These are phyloP conservation scores for Cytospora piceae DNA, from an alignment of 2,329 filamentous ascomycete species.

Conservation along the genomic window DNA sequence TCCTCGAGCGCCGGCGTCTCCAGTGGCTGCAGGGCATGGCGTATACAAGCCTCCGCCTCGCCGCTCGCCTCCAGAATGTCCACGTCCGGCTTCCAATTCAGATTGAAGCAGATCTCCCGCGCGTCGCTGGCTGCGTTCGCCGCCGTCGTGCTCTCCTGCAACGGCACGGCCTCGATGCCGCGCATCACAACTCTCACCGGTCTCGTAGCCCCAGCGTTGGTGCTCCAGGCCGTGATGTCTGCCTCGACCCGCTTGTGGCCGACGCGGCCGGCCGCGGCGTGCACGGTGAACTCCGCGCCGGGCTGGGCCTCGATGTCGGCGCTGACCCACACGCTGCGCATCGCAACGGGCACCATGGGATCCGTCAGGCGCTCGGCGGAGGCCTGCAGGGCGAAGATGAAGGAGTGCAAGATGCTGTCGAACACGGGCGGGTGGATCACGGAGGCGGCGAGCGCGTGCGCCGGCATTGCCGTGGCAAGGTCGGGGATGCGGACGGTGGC, in stretches of 20 bases:
- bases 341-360: conserved; percentile 27
- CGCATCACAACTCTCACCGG: conserved; percentile 16
- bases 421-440: conserved; percentile 23
- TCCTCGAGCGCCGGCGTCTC: conserved; percentile 17
- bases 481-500: conserved; percentile 22
- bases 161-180: conserved; percentile 24
- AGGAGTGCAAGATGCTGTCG: conserved; percentile 28
- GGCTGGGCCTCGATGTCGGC: conserved; percentile 22
- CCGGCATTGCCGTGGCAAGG: conserved; percentile 17
- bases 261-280: conserved; percentile 16
- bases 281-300: conserved; percentile 23
- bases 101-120: conserved; percentile 23
- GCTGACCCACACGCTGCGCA: conserved; percentile 27
- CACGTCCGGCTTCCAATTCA: conserved; percentile 25
- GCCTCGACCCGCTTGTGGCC: conserved; percentile 27
- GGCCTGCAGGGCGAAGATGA: conserved; percentile 25
- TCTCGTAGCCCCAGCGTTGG: neutral
- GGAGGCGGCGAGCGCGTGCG: conserved; percentile 13
- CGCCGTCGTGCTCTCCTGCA: conserved; percentile 22
- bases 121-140: conserved; percentile 8
- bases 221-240: conserved; percentile 27
- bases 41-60: conserved; percentile 22
- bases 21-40: conserved; percentile 13
- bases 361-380: conserved; percentile 14
- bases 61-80: conserved; percentile 26